Evolutionary conservation across 2,329 filamentous ascomycete species (phyloP).

Genomic region (Fusarium sp.): DNA sequence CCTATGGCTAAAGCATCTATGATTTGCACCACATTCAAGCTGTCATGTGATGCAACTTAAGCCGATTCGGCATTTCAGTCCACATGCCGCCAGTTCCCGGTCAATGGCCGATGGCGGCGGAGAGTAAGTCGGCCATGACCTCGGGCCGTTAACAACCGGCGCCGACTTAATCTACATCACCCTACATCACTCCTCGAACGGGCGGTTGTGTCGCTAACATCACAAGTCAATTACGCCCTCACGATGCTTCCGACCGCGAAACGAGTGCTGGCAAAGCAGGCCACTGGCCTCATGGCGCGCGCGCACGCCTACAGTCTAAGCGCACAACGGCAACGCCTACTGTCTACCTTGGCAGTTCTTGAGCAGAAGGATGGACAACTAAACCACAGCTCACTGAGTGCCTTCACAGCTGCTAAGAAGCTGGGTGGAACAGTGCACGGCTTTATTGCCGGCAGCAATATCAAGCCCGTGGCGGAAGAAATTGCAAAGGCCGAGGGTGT

Average conservation of each 20-base stretch:
- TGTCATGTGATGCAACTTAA: conserved; percentile 30
- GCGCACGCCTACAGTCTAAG: conserved; percentile 45
- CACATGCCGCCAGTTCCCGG: conserved; percentile 44
- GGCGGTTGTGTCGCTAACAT: conserved; percentile 32
- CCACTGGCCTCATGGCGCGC: conserved; percentile 47
- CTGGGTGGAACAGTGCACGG: conserved; percentile 87
- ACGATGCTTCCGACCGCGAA: conserved; percentile 53
- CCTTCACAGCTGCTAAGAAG: conserved; percentile 87
- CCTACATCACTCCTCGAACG: conserved; percentile 25
- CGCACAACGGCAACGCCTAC: conserved; percentile 63
- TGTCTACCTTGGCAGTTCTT: conserved; percentile 90
- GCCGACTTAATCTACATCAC: conserved; percentile 37
- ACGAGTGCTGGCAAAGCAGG: conserved; percentile 49
- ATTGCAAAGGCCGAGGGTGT: conserved; percentile 90
- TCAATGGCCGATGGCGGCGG: conserved; percentile 49
- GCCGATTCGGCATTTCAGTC: conserved; percentile 43
- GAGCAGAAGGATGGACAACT: conserved; percentile 94
- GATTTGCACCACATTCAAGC: neutral
- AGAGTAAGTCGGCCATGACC: conserved; percentile 47
- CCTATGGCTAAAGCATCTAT: neutral
- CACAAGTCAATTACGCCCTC: conserved; percentile 29
- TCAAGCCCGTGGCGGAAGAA: conserved; percentile 82
- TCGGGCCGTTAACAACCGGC: conserved; percentile 58
- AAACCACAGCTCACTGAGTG: conserved; percentile 83
- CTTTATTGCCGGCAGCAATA: conserved; percentile 85